Evolutionary conservation across 345 rosid species (phyloP).

Genomic region (Hibiscus mutabilis): DNA sequence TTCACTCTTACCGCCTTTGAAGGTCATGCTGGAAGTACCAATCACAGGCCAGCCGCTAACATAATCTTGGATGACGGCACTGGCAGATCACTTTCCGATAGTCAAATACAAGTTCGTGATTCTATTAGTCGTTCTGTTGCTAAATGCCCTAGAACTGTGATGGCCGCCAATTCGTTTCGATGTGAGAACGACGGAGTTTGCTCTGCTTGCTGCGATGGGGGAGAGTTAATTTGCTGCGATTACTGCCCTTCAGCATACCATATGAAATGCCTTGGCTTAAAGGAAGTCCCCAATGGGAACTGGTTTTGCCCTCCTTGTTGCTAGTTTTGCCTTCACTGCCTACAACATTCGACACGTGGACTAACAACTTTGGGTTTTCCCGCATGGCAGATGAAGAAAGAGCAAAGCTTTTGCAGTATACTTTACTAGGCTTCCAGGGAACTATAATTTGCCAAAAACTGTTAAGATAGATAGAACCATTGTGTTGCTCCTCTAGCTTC

Average conservation of each 20-base stretch:
- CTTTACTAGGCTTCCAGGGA: constrained; percentile 40
- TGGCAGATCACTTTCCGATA: constrained; percentile 34
- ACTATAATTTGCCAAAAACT: constrained; percentile 45
- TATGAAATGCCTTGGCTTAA: constrained; percentile 38
- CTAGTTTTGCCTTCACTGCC: no score
- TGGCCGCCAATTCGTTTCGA: not conserved
- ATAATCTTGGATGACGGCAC: constrained; percentile 28
- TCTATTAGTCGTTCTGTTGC: not conserved
- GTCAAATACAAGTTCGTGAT: constrained; percentile 26
- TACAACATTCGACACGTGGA: no score
- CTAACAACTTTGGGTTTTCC: no score
- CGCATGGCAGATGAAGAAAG: not conserved
- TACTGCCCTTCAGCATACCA: constrained; percentile 49
- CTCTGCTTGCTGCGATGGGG: constrained; percentile 40
- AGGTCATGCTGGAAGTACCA: constrained; percentile 14
- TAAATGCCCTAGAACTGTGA: not conserved
- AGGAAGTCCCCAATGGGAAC: constrained; percentile 39
- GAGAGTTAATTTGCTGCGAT: constrained; percentile 52
- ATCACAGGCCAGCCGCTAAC: constrained; percentile 20
- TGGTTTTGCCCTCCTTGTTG: constrained; percentile 81
- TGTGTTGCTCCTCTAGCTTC: no score
- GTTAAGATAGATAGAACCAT: constrained; percentile 2
- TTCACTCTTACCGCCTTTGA: constrained; percentile 21
- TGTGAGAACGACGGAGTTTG: constrained; percentile 22
- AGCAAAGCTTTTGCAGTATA: constrained; percentile 22